A percentile compares a stretch with the other conserved stretches of the same genome.
phyloP scores from a whole-genome alignment of 495 filamentous ascomycete species.

The Penicillium tannophilum region DNA sequence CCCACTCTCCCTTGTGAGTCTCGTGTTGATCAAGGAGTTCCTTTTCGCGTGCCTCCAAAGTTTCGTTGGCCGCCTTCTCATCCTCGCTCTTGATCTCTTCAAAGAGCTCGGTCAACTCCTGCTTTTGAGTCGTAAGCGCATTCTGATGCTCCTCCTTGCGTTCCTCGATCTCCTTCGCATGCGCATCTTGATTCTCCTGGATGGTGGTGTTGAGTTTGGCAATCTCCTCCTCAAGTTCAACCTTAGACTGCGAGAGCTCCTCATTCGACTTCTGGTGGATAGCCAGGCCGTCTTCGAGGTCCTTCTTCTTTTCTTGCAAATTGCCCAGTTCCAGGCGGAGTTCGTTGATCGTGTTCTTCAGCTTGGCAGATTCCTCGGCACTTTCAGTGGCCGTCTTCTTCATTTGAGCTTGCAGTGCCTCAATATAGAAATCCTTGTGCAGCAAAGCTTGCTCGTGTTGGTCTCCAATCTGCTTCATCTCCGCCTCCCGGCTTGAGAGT shows the following conservation, averaged over 20 bases:
- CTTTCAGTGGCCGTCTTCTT: conserved; percentile 53
- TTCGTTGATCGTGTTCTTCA: conserved; percentile 52
- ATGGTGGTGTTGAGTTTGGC: conserved; percentile 52
- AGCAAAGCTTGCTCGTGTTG: conserved; percentile 50
- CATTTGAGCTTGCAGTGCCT: conserved; percentile 54
- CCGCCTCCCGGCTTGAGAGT: conserved; percentile 45
- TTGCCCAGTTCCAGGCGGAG: conserved; percentile 59
- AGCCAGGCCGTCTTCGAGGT: conserved; percentile 47
- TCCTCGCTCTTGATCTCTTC: conserved; percentile 54
- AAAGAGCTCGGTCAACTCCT: conserved; percentile 48
- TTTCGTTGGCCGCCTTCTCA: conserved; percentile 43
- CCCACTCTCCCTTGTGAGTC: conserved; percentile 43
- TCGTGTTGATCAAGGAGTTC: conserved; percentile 42
- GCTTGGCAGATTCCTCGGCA: conserved; percentile 47
- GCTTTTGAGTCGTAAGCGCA: conserved; percentile 42
- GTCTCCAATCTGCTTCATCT: conserved; percentile 48
- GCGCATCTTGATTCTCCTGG: conserved; percentile 39
- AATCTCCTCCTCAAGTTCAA: conserved; percentile 53
- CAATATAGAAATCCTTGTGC: conserved; percentile 57
- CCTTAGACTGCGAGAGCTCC: conserved; percentile 40
- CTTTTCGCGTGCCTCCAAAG: conserved; percentile 42
- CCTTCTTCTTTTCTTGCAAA: conserved; percentile 56
- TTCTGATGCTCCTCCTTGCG: conserved; percentile 44
- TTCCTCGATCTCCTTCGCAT: conserved; percentile 40
- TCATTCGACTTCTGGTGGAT: conserved; percentile 44